phyloP scores from a whole-genome alignment of 2,329 filamentous ascomycete genomes.

The Nothopassalora personata region DNA sequence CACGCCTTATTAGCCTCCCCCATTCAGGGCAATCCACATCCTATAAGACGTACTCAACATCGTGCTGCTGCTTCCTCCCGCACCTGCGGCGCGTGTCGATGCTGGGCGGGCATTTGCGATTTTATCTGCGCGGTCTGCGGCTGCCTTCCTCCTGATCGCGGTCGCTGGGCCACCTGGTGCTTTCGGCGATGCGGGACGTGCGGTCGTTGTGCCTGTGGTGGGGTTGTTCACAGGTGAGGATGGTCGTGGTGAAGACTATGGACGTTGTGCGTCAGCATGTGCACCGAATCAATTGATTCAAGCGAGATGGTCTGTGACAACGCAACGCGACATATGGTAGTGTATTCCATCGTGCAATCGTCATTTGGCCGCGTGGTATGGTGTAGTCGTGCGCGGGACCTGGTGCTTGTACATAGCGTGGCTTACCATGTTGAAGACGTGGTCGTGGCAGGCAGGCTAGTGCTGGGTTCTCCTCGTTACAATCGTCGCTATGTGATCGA shows the following conservation, averaged over 20 bases:
- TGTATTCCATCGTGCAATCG: not conserved
- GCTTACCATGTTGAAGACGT: not conserved
- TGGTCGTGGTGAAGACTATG: conserved; percentile 33
- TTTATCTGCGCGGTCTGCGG: conserved; percentile 96
- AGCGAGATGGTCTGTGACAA: not conserved
- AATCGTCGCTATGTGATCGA: not conserved
- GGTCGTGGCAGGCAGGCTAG: not conserved
- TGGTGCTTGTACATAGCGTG: not conserved
- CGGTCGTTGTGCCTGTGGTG: conserved; percentile 63
- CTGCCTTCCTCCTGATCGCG: conserved; percentile 89
- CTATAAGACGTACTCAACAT: conserved; percentile 73
- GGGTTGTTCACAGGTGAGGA: conserved; percentile 44
- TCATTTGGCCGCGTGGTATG: not conserved
- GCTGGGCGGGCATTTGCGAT: conserved; percentile 87
- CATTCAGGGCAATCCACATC: not conserved
- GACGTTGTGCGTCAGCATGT: not conserved
- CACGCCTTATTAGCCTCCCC: conserved; percentile 17
- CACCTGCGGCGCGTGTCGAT: conserved; percentile 88
- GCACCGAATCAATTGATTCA: not conserved
- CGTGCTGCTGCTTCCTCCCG: conserved; percentile 92
- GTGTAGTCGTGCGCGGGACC: not conserved
- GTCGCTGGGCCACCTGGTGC: conserved; percentile 91
- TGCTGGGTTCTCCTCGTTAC: not conserved
- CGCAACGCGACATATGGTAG: not conserved
- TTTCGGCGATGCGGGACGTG: conserved; percentile 77